phyloP scores from a whole-genome alignment of 306 rosid species.

The Rosa persica region DNA sequence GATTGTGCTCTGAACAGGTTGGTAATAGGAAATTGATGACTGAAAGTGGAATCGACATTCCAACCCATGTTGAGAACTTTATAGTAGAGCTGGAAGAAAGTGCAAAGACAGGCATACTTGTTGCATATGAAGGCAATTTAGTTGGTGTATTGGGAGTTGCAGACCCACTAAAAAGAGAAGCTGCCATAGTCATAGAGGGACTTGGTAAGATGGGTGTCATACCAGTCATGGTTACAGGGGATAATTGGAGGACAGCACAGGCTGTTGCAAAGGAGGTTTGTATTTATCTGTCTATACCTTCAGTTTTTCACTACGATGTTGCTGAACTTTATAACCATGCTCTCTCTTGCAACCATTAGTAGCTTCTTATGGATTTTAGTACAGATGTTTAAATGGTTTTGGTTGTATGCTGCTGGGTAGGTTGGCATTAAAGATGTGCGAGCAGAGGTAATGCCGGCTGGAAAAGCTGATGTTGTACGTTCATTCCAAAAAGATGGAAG shows the following conservation, averaged over 20 bases:
- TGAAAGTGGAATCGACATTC: conserved; percentile 69
- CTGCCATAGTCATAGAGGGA: conserved; percentile 85
- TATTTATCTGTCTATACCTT: conserved; percentile 16
- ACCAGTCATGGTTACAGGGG: conserved; percentile 97
- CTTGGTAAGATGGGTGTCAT: conserved; percentile 84
- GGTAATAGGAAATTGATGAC: conserved; percentile 88
- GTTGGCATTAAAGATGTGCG: conserved; percentile 85
- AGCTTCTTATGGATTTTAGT: neutral
- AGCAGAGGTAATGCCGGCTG: conserved; percentile 98
- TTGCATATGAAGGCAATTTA: conserved; percentile 57
- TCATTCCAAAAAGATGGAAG: conserved; percentile 85
- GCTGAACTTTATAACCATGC: neutral
- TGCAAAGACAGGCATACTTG: conserved; percentile 88
- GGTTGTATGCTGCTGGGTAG: conserved; percentile 40
- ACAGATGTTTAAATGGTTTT: neutral
- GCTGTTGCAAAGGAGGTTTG: conserved; percentile 91
- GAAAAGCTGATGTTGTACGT: conserved; percentile 77
- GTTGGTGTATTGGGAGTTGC: conserved; percentile 88
- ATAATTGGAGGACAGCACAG: conserved; percentile 92
- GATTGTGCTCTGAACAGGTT: conserved; percentile 54
- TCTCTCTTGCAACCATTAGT: neutral
- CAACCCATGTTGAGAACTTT: conserved; percentile 64
- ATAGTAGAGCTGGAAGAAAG: conserved; percentile 83
- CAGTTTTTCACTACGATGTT: neutral
- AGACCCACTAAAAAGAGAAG: conserved; percentile 95